Base-by-base conservation (phyloP, 169 alveolate genomes). In the Pseudocohnilembus persalinus region DNA sequence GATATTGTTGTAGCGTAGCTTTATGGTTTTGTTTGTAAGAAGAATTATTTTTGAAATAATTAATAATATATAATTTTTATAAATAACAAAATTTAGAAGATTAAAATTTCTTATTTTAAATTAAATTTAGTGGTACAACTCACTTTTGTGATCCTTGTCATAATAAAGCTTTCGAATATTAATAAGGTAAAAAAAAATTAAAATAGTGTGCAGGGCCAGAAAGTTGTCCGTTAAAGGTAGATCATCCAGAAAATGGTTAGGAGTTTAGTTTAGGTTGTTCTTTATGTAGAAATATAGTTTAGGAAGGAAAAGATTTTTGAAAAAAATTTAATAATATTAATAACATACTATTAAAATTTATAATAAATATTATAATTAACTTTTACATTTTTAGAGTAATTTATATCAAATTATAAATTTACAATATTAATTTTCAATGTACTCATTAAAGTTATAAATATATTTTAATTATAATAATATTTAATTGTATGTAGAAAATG, bases 111-210 rank as follows among this genome's bases (percentile, higher is more conserved):
- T n/a, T 28, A 26, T 63, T 79, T n/a, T 1, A 0, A 0, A 0
- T 30, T 31, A 33, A 0, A 30, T 77, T 49, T 33, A 86, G 98
- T 94, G 97, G 97, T 25, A 94, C 93, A 1, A 94, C 97, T 6
- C 98, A 96, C 84, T 96, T 94, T 90, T 96, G 98, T 88, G 98
- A 96, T 68, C 90, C 94, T 31, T 96, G 98, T 74, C 97, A 96
- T 85, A 88, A 89, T 74, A 87, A 80, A n/a, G 83, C 76, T 76
- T 35, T 30, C 31, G 64, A 49, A 77, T 88, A 93, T 11, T 83
- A 95, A 35, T 86, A 90, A 73, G 89, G 92, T 83, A 87, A 92
- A n/a, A 20, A 11, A 20, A 11, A 49, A 49, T 11, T 49, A 11
- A 96, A 95, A 1, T 85, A 88, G 87, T 96, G 98, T 78, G 88